A percentile compares a stretch with the other conserved stretches of the same genome.
Conservation (phyloP, 2,329 filamentous ascomycete genomes). For the Penicillium sp. region DNA sequence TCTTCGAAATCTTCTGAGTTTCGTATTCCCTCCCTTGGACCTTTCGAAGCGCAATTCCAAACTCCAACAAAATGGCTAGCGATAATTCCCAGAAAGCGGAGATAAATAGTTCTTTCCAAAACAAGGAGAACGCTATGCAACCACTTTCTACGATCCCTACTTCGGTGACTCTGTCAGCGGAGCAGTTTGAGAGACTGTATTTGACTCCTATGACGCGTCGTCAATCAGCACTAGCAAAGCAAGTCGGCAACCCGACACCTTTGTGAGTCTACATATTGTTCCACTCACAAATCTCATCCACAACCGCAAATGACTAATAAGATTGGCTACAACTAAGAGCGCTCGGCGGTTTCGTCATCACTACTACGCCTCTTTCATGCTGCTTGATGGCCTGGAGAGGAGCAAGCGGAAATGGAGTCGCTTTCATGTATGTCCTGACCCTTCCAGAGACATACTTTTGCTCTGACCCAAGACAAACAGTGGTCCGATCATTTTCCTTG, state of each 20-base stretch:
- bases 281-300: too few relatives aligned
- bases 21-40: too few relatives aligned
- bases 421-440: conserved; percentile 21
- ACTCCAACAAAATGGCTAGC: too few relatives aligned
- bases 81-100: too few relatives aligned
- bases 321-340: too few relatives aligned
- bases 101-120: too few relatives aligned
- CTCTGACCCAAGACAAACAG: conserved; percentile 31
- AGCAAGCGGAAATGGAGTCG: conserved; percentile 24
- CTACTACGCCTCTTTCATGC: conserved; percentile 25
- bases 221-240: conserved; percentile 29
- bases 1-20: too few relatives aligned
- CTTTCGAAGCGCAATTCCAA: too few relatives aligned
- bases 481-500: conserved; percentile 52
- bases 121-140: too few relatives aligned
- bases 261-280: too few relatives aligned
- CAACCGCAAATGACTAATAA: too few relatives aligned
- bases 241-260: conserved; percentile 9
- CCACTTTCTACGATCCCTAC: conserved; percentile 9
- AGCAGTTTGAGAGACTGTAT: conserved; percentile 38
- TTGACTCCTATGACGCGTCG: conserved; percentile 33
- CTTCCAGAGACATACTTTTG: background rate
- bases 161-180: conserved; percentile 29
- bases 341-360: conserved; percentile 27
- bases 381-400: conserved; percentile 30